Base-by-base conservation (phyloP, 495 filamentous ascomycete species). In the Polyplosphaeria fusca region DNA sequence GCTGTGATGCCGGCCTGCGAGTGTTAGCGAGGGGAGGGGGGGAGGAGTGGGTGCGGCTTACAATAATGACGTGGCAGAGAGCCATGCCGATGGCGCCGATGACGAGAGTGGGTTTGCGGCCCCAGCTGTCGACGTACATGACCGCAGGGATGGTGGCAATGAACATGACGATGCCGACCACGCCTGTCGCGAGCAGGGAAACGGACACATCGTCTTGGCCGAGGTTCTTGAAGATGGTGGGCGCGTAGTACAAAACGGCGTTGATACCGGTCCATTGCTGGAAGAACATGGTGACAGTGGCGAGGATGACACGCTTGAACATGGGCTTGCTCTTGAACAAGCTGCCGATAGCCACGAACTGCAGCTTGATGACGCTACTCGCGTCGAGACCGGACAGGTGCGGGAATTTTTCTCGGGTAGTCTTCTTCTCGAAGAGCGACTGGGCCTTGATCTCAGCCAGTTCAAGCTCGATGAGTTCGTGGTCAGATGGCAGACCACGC, bases 381-480 rank as follows among this genome's bases (percentile, higher is more conserved):
- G 77, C 69, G 1, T 77, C 85, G 46, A 77, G 74, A 40, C 85
- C 81, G 1, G 76, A 76, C 4, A 89, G 65, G 13, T 83, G 67
- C 3, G 88, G 88, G 71, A 87, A 94, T 28, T 86, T 74, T 61
- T 87, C 83, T 1, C 79, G 79, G 0, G 85, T 76, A 24, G 81
- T 86, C 14, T 86, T 80, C 71, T 91, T 88, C 71, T 93, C 89
- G 50, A 91, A 88, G 48, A 84, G 77, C 3, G 84, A 84, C 52
- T 89, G 86, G 0, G 88, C 86, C 67, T 86, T 85, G 70, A 95
- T 91, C 66, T 93, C 89, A 25, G 88, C 76, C 68, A 85, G 91
- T 62, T 92, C 89, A 23, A 87, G 78, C 64, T 86, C 77, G 41
- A 93, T 79, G 0, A 83, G 73, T 48, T 86, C 82, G 61, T 85